Evolutionary conservation across 192 early-diverging fungal species (phyloP).

Genomic region (Coemansia nantahalensis): DNA sequence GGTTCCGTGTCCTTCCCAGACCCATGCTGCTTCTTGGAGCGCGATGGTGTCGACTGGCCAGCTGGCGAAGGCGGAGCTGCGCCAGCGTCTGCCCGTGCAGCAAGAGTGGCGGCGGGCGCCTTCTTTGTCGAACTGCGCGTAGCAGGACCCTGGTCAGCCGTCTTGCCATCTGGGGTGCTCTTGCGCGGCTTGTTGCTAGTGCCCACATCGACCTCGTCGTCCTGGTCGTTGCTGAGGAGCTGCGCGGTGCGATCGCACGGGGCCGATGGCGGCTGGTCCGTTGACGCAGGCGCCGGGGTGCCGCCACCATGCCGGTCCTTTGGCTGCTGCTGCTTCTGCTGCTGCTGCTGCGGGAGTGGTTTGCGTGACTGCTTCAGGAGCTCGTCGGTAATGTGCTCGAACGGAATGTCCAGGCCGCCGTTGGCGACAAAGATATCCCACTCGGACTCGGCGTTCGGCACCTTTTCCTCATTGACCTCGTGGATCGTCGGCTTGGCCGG

Average conservation of each 20-base stretch:
- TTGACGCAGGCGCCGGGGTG: background rate
- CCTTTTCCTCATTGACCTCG: conserved; percentile 15
- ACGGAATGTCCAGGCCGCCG: conserved; percentile 46
- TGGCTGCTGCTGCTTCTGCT: background rate
- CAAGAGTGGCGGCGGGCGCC: background rate
- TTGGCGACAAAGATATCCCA: conserved; percentile 56
- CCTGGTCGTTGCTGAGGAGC: conserved; percentile 16
- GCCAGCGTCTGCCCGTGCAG: background rate
- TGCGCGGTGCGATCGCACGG: conserved; percentile 9
- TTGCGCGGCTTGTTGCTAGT: too few relatives aligned
- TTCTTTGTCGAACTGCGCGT: conserved; percentile 28
- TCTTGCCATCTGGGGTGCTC: background rate
- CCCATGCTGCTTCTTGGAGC: background rate
- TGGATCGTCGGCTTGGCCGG: background rate
- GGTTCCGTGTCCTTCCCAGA: background rate
- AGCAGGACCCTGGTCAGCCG: conserved; percentile 14
- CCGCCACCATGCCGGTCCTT: background rate
- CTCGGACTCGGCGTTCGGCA: conserved; percentile 30
- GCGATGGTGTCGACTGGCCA: too few relatives aligned
- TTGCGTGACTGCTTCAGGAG: conserved; percentile 30
- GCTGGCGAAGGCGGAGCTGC: too few relatives aligned
- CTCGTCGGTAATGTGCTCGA: conserved; percentile 48
- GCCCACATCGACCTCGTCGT: conserved; percentile 27
- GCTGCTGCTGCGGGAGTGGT: background rate
- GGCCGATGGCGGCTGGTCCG: too few relatives aligned